Evolutionary conservation across 257 asterid species (phyloP).

Genomic region (Nicotiana otophora): DNA sequence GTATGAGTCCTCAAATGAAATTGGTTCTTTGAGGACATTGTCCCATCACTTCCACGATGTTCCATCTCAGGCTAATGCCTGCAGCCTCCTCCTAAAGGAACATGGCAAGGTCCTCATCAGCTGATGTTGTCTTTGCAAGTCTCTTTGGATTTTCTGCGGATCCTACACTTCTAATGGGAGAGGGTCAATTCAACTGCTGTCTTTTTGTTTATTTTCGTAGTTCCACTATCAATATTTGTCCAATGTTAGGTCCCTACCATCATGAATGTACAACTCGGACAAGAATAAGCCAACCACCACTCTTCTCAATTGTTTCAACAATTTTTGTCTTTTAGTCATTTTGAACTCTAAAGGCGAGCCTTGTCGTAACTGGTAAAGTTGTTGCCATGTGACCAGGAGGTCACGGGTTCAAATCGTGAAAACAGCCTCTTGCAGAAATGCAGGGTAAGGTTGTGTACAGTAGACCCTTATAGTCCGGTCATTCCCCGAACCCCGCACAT

Average conservation of each 20-base stretch:
- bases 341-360: neutral
- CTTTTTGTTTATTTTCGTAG: constrained; percentile 6
- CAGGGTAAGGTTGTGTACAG: too few relatives aligned
- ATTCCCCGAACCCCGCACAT: too few relatives aligned
- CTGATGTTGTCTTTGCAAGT: neutral
- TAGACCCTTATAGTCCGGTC: too few relatives aligned
- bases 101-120: neutral
- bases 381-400: too few relatives aligned
- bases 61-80: neutral
- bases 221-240: constrained; percentile 11
- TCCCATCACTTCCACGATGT: neutral
- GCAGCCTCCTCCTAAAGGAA: neutral
- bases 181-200: constrained; percentile 15
- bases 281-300: neutral
- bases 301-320: neutral
- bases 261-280: constrained; percentile 13
- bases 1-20: neutral
- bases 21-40: neutral
- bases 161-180: constrained; percentile 5
- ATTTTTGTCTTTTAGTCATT: neutral
- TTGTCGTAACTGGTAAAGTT: too few relatives aligned
- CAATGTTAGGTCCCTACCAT: constrained; percentile 21
- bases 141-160: constrained; percentile 3
- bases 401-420: too few relatives aligned
- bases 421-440: too few relatives aligned